Evolutionary conservation across 306 rosid species (phyloP).

Genomic region (Fragaria nilgerrensis): DNA sequence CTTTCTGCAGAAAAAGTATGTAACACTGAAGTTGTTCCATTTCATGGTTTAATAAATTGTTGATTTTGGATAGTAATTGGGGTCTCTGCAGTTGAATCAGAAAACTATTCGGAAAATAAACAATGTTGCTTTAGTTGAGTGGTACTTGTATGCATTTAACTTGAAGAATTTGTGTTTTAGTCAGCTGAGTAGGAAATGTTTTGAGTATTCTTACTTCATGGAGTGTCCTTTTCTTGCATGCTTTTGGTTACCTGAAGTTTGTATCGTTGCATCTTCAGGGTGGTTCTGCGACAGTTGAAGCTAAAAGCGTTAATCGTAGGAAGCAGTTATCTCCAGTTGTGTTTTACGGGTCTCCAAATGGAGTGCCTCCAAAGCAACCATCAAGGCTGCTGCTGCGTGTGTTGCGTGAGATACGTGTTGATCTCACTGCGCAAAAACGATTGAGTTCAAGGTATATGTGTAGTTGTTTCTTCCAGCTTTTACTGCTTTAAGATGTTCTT

Average conservation of each 20-base stretch:
- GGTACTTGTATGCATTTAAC: not conserved
- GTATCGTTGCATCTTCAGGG: constrained; percentile 43
- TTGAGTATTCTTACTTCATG: not conserved
- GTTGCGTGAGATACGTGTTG: constrained; percentile 68
- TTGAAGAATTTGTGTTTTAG: not conserved
- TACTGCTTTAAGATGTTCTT: constrained; percentile 19
- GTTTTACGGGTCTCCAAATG: constrained; percentile 84
- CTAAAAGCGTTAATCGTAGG: constrained; percentile 27
- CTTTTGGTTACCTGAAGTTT: not conserved
- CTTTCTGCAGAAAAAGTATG: constrained; percentile 58
- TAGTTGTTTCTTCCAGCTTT: constrained; percentile 19
- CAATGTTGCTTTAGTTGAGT: not conserved
- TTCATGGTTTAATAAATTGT: not conserved
- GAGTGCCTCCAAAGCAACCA: constrained; percentile 84
- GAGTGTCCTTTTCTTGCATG: not conserved
- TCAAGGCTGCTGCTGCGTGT: constrained; percentile 57
- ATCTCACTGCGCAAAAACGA: constrained; percentile 50
- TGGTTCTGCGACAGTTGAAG: constrained; percentile 39
- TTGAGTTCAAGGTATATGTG: constrained; percentile 51
- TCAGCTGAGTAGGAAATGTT: not conserved
- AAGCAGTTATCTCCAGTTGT: constrained; percentile 75
- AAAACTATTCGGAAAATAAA: not conserved
- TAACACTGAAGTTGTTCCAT: not conserved
- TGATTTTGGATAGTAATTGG: not conserved
- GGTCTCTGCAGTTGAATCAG: not conserved